Percentiles rank a stretch among this genome's conserved stretches.
These are phyloP conservation scores for Pseudonitzschia pungens DNA, from an alignment of 108 stramenopile genomes.

Conservation along the genomic window DNA sequence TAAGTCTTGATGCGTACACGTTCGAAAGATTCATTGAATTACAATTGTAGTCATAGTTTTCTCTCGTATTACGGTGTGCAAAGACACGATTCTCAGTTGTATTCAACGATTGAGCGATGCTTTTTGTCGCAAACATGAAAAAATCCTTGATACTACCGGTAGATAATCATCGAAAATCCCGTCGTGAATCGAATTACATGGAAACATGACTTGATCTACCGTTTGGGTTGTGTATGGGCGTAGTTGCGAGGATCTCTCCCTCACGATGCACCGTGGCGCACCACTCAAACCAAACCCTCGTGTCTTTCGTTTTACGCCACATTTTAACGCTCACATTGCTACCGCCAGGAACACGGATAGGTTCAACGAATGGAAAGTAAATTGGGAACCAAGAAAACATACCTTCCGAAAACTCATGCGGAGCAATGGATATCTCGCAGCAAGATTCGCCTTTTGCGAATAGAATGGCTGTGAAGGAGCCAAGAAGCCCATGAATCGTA, in stretches of 20 bases:
- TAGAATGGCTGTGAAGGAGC: constrained; percentile 90
- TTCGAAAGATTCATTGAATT: too few relatives aligned
- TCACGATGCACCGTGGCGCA: constrained; percentile 64
- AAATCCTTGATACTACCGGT: too few relatives aligned
- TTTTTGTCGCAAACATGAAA: background rate
- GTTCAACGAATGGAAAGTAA: constrained; percentile 89
- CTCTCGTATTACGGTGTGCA: background rate
- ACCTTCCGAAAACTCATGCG: constrained; percentile 83
- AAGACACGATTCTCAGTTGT: background rate
- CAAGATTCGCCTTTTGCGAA: constrained; percentile 44
- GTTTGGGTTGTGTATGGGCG: constrained; percentile 85
- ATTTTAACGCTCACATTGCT: constrained; percentile 72
- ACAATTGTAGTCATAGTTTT: too few relatives aligned
- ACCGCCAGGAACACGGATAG: constrained; percentile 68
- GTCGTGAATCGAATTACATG: constrained; percentile 18
- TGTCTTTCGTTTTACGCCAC: constrained; percentile 71
- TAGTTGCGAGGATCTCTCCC: constrained; percentile 42
- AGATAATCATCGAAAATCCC: background rate
- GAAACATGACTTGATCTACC: constrained; percentile 86
- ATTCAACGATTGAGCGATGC: background rate
- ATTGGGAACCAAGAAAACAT: constrained; percentile 99
- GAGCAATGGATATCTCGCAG: constrained; percentile 85
- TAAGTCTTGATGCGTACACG: background rate
- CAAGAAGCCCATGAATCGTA: constrained; percentile 93
- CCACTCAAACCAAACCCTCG: constrained; percentile 99